Conservation (phyloP, 495 filamentous ascomycete species). For the Penicillium maclennaniae region DNA sequence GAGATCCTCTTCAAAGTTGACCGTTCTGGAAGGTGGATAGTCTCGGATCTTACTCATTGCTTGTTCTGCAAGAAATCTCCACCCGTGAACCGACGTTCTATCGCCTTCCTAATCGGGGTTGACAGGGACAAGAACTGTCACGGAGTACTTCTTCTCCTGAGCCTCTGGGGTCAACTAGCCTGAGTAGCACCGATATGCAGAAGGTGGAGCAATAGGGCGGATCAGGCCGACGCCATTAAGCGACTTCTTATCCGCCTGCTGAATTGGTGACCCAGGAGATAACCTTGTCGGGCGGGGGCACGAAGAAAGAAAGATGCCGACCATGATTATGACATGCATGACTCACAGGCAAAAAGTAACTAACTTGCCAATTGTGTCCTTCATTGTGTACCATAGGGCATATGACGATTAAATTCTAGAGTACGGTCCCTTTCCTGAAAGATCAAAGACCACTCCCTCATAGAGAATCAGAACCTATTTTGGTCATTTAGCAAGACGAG, state of each 20-base stretch:
- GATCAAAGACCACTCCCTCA: too few relatives aligned
- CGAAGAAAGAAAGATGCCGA: not conserved
- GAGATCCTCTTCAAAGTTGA: constrained; percentile 26
- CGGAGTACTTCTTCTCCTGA: constrained; percentile 3
- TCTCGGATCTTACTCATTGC: constrained; percentile 20
- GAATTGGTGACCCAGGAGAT: constrained; percentile 8
- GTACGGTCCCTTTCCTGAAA: too few relatives aligned
- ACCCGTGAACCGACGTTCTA: constrained; percentile 11
- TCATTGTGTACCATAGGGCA: too few relatives aligned
- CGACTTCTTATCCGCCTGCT: constrained; percentile 13
- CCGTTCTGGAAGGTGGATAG: constrained; percentile 32
- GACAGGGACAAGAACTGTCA: constrained; percentile 6
- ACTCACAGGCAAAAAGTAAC: not conserved
- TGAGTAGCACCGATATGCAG: constrained; percentile 10
- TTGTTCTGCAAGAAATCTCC: constrained; percentile 18
- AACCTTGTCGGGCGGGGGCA: constrained; percentile 2
- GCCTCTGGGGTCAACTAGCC: constrained; percentile 20
- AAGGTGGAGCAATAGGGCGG: constrained; percentile 5
- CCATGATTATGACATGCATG: not conserved
- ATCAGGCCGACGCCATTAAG: constrained; percentile 13
- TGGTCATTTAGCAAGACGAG: not conserved
- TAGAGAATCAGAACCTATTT: not conserved
- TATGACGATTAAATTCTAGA: too few relatives aligned
- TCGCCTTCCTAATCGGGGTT: constrained; percentile 26
- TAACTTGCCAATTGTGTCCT: too few relatives aligned